Percentiles rank a stretch among this genome's conserved stretches.
These are phyloP conservation scores for Staphylotrichum longicolle DNA, from an alignment of 495 filamentous ascomycete genomes.

Conservation along the genomic window DNA sequence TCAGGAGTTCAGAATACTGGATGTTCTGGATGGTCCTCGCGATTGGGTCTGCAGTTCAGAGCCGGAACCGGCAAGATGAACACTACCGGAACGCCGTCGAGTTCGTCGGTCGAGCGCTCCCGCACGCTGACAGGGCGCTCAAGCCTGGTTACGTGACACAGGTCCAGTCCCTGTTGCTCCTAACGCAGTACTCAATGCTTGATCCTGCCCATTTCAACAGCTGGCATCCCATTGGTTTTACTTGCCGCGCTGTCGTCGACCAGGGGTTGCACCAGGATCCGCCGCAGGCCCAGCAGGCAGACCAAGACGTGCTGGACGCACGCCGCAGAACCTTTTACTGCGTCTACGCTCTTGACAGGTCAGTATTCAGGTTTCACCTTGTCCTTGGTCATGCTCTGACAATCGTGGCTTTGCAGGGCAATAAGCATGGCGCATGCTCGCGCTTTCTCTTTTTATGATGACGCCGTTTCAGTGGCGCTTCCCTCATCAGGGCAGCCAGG, in stretches of 20 bases:
- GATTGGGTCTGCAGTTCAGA: constrained; percentile 69
- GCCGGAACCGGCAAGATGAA: constrained; percentile 61
- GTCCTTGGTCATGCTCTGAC: constrained; percentile 4
- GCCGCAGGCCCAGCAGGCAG: constrained; percentile 58
- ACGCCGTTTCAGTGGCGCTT: constrained; percentile 69
- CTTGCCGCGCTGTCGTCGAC: constrained; percentile 79
- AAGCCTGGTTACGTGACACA: constrained; percentile 76
- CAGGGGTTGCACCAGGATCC: constrained; percentile 88
- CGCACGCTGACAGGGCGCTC: constrained; percentile 74
- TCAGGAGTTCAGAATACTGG: constrained; percentile 76
- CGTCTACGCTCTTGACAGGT: constrained; percentile 85
- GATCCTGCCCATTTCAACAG: constrained; percentile 86
- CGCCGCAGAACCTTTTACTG: constrained; percentile 81
- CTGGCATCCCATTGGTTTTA: constrained; percentile 87
- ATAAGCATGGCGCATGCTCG: constrained; percentile 77
- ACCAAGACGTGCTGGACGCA: constrained; percentile 65
- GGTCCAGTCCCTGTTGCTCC: constrained; percentile 78
- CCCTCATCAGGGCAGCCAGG: constrained; percentile 37
- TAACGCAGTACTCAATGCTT: constrained; percentile 83
- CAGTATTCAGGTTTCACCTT: constrained; percentile 24
- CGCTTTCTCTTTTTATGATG: constrained; percentile 88
- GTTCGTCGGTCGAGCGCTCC: constrained; percentile 67
- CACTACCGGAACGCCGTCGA: constrained; percentile 62
- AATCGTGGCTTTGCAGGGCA: constrained; percentile 49
- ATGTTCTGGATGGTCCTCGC: constrained; percentile 86